Evolutionary conservation across 1,284 basidiomycete genomes (phyloP), one percentile per base, ranked within the genome.

Genomic region (Anthracocystis setariae): DNA sequence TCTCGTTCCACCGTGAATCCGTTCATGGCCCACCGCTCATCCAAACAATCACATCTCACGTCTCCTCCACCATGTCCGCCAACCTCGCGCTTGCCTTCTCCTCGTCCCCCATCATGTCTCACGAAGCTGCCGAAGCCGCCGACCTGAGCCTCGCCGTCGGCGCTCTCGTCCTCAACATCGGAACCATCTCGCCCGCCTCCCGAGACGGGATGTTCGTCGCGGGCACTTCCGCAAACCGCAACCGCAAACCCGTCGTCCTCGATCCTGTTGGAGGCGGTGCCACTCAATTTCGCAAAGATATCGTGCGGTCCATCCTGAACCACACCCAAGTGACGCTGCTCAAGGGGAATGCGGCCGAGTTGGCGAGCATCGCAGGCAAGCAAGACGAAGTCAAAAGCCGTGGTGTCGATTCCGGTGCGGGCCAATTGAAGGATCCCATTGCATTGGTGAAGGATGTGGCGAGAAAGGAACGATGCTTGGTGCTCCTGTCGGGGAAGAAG

Each of bases 201-300:
- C 66, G 82, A 5, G 86, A 89, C 42, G 91, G 92, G 21, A 95
- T 96, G 91, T 83, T 90, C n/a, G 86, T 88, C 8, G 93, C 92
- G 1, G 93, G 92, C 85, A 76, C 67, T 76, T 84, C 61, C 2
- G 79, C 76, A 15, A 76, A 82, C 43, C 47, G 47, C 29, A 61
- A 65, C 25, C 67, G 64, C 18, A 78, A 73, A 79, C 93, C 94
- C 2, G 84, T 97, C 3, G 87, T 98, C 0, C 92, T 96, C 71
- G 94, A 98, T 83, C 94, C 94, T 1, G 95, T 98, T 5, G 95
- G 93, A 3, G 88, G 94, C 0, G 94, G 94, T 7, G 93, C 94
- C 0, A 92, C 92, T 4, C 73, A 83, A 1, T 92, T 89, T 82
- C 87, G 94, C 38, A 88, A 88, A 68, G 84, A 85, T 17, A 87